phyloP scores from a whole-genome alignment of 495 filamentous ascomycete genomes.

The Cudoniella acicularis region DNA sequence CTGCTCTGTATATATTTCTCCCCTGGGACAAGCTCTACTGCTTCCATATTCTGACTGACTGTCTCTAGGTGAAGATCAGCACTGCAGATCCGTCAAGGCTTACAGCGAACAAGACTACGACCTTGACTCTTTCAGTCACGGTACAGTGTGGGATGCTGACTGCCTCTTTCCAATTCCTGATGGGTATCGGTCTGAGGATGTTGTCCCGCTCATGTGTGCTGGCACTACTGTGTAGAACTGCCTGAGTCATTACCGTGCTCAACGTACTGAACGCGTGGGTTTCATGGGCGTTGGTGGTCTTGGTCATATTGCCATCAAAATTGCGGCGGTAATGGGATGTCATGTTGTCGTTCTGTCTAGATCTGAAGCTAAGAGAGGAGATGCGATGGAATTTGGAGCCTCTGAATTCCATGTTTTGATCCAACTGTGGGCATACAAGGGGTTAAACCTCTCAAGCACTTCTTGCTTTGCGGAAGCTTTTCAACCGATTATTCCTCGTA shows the following conservation, averaged over 20 bases:
- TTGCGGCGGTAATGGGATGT: not conserved
- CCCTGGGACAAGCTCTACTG: too few species aligned
- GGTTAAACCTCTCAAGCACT: not conserved
- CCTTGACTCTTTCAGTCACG: constrained; percentile 47
- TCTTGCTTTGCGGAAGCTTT: not conserved
- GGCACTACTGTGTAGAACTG: constrained; percentile 48
- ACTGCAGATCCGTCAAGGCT: too few species aligned
- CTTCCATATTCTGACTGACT: too few species aligned
- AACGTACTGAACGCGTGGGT: constrained; percentile 49
- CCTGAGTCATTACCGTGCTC: constrained; percentile 36
- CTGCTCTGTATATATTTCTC: too few species aligned
- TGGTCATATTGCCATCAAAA: not conserved
- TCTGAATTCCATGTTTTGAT: not conserved
- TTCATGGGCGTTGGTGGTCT: constrained; percentile 31
- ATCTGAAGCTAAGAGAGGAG: not conserved
- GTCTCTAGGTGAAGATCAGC: too few species aligned
- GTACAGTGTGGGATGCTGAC: constrained; percentile 47
- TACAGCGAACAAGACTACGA: constrained; percentile 37
- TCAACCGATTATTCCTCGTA: not conserved
- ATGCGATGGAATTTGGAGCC: not conserved
- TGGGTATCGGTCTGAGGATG: constrained; percentile 36
- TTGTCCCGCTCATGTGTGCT: constrained; percentile 49
- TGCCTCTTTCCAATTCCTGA: constrained; percentile 54
- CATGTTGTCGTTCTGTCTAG: not conserved
- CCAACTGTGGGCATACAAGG: not conserved